Percentiles rank a stretch among this genome's conserved stretches.
phyloP scores from a whole-genome alignment of 345 rosid genomes.

The Eucalyptus regnans region DNA sequence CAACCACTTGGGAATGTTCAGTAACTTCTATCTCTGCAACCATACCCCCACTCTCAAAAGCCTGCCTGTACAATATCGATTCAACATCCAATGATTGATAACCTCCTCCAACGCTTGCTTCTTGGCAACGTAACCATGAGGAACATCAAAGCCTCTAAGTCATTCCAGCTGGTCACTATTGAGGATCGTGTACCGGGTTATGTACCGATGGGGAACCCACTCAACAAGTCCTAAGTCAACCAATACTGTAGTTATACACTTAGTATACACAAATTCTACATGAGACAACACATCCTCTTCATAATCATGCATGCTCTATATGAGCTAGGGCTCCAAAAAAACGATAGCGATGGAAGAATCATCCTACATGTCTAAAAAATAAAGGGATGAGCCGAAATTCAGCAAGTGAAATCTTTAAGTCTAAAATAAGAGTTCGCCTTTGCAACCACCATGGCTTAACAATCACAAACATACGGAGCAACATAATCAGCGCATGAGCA shows the following conservation, averaged over 20 bases:
- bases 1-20: neutral
- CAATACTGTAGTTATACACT: too few relatives aligned
- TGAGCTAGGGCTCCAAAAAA: neutral
- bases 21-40: neutral
- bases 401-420: neutral
- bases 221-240: too few relatives aligned
- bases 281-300: neutral
- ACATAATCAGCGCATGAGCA: neutral
- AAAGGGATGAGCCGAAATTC: neutral
- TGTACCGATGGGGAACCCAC: neutral
- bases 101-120: neutral
- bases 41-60: neutral
- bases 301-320: neutral
- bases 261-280: too few relatives aligned
- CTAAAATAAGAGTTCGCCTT: neutral
- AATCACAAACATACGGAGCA: too few relatives aligned
- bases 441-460: neutral
- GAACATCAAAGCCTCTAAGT: neutral
- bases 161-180: neutral
- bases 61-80: fast-evolving
- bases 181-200: fast-evolving
- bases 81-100: neutral
- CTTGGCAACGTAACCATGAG: neutral
- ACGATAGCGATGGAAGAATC: fast-evolving
- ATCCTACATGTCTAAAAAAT: neutral